These are phyloP conservation scores for Thermoascus crustaceus DNA, from an alignment of 2,329 filamentous ascomycete species.

Conservation along the genomic window DNA sequence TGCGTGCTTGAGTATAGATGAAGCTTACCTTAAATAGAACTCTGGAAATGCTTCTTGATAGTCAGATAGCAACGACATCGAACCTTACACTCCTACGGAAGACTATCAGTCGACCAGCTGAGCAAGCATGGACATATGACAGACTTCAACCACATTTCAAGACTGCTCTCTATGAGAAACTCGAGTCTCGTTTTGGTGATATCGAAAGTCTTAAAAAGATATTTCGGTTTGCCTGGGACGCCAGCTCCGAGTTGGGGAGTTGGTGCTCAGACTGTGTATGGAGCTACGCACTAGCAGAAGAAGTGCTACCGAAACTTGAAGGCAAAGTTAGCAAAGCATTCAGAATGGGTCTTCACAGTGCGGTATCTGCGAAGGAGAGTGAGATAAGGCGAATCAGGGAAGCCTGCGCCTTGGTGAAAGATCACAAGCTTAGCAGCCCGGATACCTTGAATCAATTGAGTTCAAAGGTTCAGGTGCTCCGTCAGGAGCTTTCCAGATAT, in stretches of 20 bases:
- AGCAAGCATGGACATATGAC: conserved; percentile 52
- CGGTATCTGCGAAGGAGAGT: conserved; percentile 35
- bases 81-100: conserved; percentile 53
- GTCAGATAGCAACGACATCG: conserved; percentile 70
- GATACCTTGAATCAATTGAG: conserved; percentile 47
- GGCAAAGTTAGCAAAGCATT: conserved; percentile 27
- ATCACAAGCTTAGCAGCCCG: conserved; percentile 40
- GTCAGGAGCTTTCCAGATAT: conserved; percentile 51
- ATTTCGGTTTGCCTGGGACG: conserved; percentile 52
- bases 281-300: conserved; percentile 59
- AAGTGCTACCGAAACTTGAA: conserved; percentile 55
- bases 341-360: conserved; percentile 1
- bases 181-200: conserved; percentile 48
- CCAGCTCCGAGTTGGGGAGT: conserved; percentile 60
- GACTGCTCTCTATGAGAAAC: conserved; percentile 55
- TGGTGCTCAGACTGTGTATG: conserved; percentile 85
- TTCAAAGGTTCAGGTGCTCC: conserved; percentile 61
- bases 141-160: conserved; percentile 45
- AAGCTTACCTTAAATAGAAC: conserved; percentile 35
- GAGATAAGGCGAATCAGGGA: conserved; percentile 51
- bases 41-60: conserved; percentile 69
- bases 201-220: conserved; percentile 46
- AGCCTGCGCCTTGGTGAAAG: conserved; percentile 49
- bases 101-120: conserved; percentile 50
- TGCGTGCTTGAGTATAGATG: neutral